Evolutionary conservation across 1,284 basidiomycete genomes (phyloP).

Genomic region (Ganoderma multipileum): DNA sequence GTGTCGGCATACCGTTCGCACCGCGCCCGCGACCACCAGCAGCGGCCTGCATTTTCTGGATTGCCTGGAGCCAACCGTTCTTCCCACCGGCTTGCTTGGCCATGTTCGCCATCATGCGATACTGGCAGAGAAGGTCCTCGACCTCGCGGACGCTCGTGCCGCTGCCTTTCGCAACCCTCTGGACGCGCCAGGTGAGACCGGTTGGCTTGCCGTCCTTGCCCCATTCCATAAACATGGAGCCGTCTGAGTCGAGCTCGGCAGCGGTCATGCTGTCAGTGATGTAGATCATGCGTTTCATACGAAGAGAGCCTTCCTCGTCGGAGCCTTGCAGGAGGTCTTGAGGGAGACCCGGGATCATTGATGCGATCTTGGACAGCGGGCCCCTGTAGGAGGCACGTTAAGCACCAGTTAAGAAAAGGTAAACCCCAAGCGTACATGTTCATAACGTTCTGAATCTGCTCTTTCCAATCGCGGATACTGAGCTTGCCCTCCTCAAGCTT

Average conservation of each 20-base stretch:
- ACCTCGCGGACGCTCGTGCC: slow-evolving; percentile 98
- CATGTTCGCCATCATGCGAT: slow-evolving; percentile 97
- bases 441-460: slow-evolving; percentile 98
- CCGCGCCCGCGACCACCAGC: slow-evolving; percentile 87
- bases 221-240: slow-evolving; percentile 83
- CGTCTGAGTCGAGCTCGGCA: slow-evolving; percentile 95
- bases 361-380: slow-evolving; percentile 96
- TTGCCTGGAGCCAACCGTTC: slow-evolving; percentile 89
- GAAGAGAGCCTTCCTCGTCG: slow-evolving; percentile 89
- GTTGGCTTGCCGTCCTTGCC: slow-evolving; percentile 86
- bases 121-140: slow-evolving; percentile 94
- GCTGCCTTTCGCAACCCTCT: slow-evolving; percentile 90
- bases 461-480: slow-evolving; percentile 96
- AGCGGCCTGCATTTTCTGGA: slow-evolving; percentile 90
- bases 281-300: slow-evolving; percentile 98
- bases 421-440: slow-evolving; percentile 74
- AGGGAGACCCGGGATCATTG: slow-evolving; percentile 98
- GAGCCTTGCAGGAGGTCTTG: slow-evolving; percentile 89
- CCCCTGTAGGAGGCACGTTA: slow-evolving; percentile 64
- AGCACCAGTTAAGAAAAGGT: neutral
- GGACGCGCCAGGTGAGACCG: slow-evolving; percentile 86
- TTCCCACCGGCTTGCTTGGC: slow-evolving; percentile 97
- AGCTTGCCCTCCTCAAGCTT: slow-evolving; percentile 97
- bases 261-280: slow-evolving; percentile 99
- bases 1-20: slow-evolving; percentile 86